Conservation (phyloP, 768 basidiomycete genomes). For the Suillus bovinus region DNA sequence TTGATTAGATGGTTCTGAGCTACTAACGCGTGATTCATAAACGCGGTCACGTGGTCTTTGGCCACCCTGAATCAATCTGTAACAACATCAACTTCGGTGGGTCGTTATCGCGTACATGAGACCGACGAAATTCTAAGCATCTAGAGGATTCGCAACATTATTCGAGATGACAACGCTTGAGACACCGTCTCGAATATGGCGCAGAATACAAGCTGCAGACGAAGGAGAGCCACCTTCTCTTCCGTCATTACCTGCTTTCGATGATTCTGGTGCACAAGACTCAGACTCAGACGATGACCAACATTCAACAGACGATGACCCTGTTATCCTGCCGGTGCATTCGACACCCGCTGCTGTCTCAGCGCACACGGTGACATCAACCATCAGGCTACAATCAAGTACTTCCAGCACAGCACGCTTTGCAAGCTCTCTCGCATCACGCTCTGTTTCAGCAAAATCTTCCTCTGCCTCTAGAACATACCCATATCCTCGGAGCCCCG, state of each 20-base stretch:
- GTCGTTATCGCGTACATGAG: conserved; percentile 2
- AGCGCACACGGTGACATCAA: conserved; percentile 50
- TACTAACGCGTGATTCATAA: not conserved
- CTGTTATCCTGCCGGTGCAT: conserved; percentile 54
- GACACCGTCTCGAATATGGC: conserved; percentile 84
- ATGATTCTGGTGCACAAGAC: conserved; percentile 54
- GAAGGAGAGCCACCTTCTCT: conserved; percentile 79
- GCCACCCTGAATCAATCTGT: conserved; percentile 2
- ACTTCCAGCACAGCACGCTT: conserved; percentile 51
- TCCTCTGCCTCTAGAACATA: conserved; percentile 37
- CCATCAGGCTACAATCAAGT: conserved; percentile 51
- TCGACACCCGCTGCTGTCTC: conserved; percentile 62
- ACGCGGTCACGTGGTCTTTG: conserved; percentile 29
- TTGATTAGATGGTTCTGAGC: too few species aligned
- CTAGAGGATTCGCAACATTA: not conserved
- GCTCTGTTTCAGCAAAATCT: conserved; percentile 35
- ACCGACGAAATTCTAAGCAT: not conserved
- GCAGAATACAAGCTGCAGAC: conserved; percentile 77
- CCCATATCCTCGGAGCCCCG: conserved; percentile 29
- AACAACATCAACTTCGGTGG: conserved; percentile 1
- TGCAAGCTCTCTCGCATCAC: conserved; percentile 52
- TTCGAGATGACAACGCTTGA: conserved; percentile 55
- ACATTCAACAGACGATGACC: conserved; percentile 42
- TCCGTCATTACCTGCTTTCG: conserved; percentile 72
- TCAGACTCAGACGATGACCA: conserved; percentile 30